Evolutionary conservation across 768 basidiomycete genomes (phyloP).

Genomic region (Kwoniella bestiolae): DNA sequence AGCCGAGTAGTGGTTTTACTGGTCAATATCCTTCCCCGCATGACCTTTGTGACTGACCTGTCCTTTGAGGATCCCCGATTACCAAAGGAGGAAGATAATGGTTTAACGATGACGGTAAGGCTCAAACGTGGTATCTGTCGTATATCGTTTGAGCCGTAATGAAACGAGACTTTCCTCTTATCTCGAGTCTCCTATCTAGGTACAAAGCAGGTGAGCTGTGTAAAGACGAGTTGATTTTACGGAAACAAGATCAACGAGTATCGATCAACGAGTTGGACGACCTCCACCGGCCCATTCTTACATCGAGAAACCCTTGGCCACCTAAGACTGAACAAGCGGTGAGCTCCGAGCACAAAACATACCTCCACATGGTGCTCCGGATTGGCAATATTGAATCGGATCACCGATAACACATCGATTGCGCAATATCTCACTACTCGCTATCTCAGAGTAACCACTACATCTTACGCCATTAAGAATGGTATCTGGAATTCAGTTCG

Average conservation of each 20-base stretch:
- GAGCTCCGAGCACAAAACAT: not conserved
- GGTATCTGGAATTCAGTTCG: conserved; percentile 7
- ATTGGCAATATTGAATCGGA: not conserved
- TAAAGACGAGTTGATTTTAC: not conserved
- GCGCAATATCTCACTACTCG: conserved; percentile 5
- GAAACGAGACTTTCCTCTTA: not conserved
- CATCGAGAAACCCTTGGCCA: not conserved
- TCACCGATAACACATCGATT: conserved; percentile 1
- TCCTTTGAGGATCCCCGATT: conserved; percentile 5
- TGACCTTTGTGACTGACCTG: conserved; percentile 9
- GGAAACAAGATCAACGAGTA: not conserved
- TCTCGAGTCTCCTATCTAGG: not conserved
- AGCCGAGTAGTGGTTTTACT: no score
- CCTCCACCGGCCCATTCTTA: not conserved
- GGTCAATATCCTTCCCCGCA: not conserved
- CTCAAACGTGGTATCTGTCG: not conserved
- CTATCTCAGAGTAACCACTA: not conserved
- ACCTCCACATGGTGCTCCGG: not conserved
- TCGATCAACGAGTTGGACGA: conserved; percentile 1
- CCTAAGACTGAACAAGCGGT: not conserved
- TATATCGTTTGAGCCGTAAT: not conserved
- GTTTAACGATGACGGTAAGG: not conserved
- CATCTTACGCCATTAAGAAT: not conserved
- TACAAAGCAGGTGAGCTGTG: not conserved
- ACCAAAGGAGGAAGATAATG: not conserved